Percentiles rank a stretch among this genome's conserved stretches.
Conservation (phyloP, 2,329 filamentous ascomycete species). For the Fusarium xylarioides region DNA sequence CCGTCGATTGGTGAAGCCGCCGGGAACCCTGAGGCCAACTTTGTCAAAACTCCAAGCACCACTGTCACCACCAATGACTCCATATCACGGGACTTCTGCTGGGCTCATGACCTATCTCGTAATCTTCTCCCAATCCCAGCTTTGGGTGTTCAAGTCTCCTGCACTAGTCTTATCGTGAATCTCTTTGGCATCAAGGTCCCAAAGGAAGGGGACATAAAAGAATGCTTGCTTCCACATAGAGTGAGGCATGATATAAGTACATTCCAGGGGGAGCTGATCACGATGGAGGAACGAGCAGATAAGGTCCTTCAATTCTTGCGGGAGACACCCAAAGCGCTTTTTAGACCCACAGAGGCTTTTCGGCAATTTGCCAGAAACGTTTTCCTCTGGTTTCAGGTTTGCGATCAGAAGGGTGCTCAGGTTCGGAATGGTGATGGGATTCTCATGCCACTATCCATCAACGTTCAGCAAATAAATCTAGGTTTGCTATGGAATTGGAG, state of each 20-base stretch:
- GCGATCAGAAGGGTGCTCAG: background rate
- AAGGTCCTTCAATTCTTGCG: background rate
- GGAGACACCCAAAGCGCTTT: background rate
- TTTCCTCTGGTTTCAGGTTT: background rate
- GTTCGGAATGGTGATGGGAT: background rate
- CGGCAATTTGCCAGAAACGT: background rate
- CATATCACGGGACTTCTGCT: background rate
- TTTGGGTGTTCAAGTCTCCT: background rate
- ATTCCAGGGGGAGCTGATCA: background rate
- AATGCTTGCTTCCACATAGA: slow-evolving; percentile 1
- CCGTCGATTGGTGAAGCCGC: background rate
- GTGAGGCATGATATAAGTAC: background rate
- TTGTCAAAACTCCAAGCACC: background rate
- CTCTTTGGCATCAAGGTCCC: background rate
- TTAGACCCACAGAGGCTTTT: background rate
- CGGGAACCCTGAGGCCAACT: background rate
- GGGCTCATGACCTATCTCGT: background rate
- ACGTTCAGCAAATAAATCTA: background rate
- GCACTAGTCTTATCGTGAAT: background rate
- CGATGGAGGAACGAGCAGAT: background rate
- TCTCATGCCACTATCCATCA: background rate
- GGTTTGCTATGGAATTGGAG: background rate
- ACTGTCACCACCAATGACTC: background rate
- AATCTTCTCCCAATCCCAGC: slow-evolving; percentile 13
- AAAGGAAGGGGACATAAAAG: slow-evolving; percentile 8